Conservation (phyloP, 371 early-diverging fungal genomes). For the Mucor circinelloides region DNA sequence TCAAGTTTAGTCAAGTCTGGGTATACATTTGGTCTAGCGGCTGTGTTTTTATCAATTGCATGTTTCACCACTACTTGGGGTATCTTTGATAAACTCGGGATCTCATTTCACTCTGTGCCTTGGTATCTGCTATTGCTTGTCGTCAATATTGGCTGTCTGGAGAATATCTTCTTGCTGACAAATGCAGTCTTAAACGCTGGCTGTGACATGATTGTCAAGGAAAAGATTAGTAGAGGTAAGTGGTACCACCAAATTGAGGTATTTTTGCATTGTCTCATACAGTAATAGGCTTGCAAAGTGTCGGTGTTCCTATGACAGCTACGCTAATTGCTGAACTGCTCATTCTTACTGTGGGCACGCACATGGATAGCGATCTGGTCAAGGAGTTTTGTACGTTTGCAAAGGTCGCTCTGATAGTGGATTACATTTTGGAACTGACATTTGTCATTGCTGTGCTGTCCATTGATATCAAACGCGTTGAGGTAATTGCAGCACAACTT, state of each 20-base stretch:
- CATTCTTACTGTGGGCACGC: conserved; percentile 55
- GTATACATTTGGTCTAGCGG: conserved; percentile 70
- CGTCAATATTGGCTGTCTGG: conserved; percentile 71
- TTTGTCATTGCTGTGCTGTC: conserved; percentile 73
- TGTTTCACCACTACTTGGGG: conserved; percentile 40
- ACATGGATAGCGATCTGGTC: conserved; percentile 59
- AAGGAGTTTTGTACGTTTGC: conserved; percentile 76
- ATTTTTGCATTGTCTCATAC: neutral
- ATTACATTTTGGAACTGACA: conserved; percentile 71
- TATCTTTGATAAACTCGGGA: conserved; percentile 23
- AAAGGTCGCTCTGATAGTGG: conserved; percentile 66
- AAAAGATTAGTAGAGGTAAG: conserved; percentile 64
- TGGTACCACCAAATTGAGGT: neutral
- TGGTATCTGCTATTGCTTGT: conserved; percentile 72
- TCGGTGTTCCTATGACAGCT: conserved; percentile 67
- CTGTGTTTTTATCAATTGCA: conserved; percentile 46
- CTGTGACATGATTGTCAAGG: conserved; percentile 68
- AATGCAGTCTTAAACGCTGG: conserved; percentile 71
- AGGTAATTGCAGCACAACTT: conserved; percentile 33
- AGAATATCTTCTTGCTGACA: conserved; percentile 71
- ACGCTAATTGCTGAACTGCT: conserved; percentile 60
- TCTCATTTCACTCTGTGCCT: conserved; percentile 28
- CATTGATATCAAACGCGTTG: conserved; percentile 77
- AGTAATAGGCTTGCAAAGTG: conserved; percentile 55
- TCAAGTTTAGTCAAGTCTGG: conserved; percentile 75